Evolutionary conservation across 257 asterid species (phyloP), one percentile per base, ranked within the genome.

Genomic region (Nicotiana paniculata): DNA sequence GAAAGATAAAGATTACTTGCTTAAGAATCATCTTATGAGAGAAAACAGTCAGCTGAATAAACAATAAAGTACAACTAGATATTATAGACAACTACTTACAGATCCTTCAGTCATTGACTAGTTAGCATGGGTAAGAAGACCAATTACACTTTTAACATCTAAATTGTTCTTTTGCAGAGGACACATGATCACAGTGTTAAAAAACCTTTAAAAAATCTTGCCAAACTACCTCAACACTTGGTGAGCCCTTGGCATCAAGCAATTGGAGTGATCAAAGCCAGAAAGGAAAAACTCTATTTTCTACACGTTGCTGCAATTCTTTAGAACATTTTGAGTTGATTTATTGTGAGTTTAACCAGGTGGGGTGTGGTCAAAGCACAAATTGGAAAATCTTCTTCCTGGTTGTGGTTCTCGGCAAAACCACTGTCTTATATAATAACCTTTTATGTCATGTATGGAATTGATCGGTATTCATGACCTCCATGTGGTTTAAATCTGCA

Each of bases 1-100:
- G 90, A 82, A 85, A 85, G 63, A 75, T 51, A 75, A 75, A 51
- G 26, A 53, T 74, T 46, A 15, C 28, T 66, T 75, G 21, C 80
- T 51, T 51, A 28, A 28, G 64, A 75, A 51, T 39, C 63, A 51
- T 55, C 28, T 51, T 51, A 51, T 24, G 63, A n/a, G 62, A 75
- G 63, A 39, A 28, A 75, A 26, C 26, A 51, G 80, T 51, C 63
- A 75, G 58, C 18, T 12, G 58, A 53, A 53, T 53, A 53, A 53
- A 53, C 58, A 5, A 53, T 3, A 13, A 53, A 32, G 35, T 53
- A 53, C 58, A 53, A 53, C 35, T 15, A 53, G 18, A 53, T 12
- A 11, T 53, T 11, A 53, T 53, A 53, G 15, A 53, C 58, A 53
- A 11, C 18, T 9, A 43, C 58, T 53, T 13, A 53, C 18, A 53